These are phyloP conservation scores for Marasmius tenuissimus DNA, from an alignment of 1,284 basidiomycete species.

Conservation along the genomic window DNA sequence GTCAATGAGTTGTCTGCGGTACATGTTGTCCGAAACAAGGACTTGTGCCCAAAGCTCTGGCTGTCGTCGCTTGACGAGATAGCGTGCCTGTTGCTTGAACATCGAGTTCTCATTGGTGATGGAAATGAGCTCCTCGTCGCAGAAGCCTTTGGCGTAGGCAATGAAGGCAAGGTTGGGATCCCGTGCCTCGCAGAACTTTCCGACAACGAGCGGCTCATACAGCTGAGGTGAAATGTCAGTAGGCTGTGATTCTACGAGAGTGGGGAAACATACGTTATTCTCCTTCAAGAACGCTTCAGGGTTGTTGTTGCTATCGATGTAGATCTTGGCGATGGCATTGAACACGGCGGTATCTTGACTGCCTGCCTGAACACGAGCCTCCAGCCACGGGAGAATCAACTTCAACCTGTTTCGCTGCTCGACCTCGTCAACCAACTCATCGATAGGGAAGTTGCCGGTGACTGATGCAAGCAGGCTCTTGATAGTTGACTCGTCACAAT, in stretches of 20 bases:
- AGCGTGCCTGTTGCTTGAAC: conserved; percentile 99
- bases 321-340: conserved; percentile 98
- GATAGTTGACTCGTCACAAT: conserved; percentile 96
- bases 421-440: conserved; percentile 96
- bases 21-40: conserved; percentile 85
- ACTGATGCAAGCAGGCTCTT: conserved; percentile 93
- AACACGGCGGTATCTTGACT: conserved; percentile 92
- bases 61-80: conserved; percentile 95
- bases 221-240: conserved; percentile 45
- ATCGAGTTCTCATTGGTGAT: conserved; percentile 99
- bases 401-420: conserved; percentile 96
- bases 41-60: conserved; percentile 98
- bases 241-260: neutral
- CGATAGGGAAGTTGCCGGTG: conserved; percentile 96
- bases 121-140: conserved; percentile 95
- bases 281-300: conserved; percentile 98
- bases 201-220: conserved; percentile 95
- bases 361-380: conserved; percentile 89
- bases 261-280: conserved; percentile 74
- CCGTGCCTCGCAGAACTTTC: conserved; percentile 99
- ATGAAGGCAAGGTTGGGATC: conserved; percentile 99
- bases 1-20: conserved; percentile 93
- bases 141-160: conserved; percentile 99
- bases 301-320: conserved; percentile 98
- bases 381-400: conserved; percentile 96